These are phyloP conservation scores for Ceriops zippeliana DNA, from an alignment of 345 rosid genomes.

Conservation along the genomic window DNA sequence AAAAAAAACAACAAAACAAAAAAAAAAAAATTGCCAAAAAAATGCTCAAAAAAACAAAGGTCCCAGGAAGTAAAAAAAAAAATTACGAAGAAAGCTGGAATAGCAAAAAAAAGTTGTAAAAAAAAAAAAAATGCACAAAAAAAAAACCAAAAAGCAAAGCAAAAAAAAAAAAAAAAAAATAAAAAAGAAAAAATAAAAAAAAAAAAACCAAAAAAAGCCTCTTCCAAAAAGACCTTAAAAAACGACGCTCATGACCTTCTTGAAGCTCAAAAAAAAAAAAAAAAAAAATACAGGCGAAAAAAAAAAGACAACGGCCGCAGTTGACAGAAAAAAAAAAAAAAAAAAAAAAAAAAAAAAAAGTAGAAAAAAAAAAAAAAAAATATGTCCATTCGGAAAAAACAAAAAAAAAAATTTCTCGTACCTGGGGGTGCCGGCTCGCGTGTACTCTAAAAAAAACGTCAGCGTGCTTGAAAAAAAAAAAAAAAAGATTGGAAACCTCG, in stretches of 20 bases:
- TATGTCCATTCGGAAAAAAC: conserved; percentile 22
- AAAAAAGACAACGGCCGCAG: conserved; percentile 55
- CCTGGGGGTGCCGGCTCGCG: conserved; percentile 21
- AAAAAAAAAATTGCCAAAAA: no score
- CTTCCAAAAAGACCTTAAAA: conserved; percentile 61
- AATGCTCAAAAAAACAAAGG: no score
- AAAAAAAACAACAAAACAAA: no score
- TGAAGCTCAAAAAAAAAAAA: conserved; percentile 40
- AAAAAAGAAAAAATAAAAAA: no score
- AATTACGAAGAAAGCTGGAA: neutral
- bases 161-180: no score
- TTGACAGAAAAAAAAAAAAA: conserved; percentile 46
- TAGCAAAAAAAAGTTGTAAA: fast-evolving
- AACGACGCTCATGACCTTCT: conserved; percentile 41
- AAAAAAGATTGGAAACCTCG: conserved; percentile 31
- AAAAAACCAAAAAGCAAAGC: neutral
- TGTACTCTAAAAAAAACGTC: conserved; percentile 18
- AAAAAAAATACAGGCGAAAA: conserved; percentile 42
- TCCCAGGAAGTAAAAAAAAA: conserved; percentile 28
- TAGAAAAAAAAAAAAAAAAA: no score
- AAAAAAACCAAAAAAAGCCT: conserved; percentile 16
- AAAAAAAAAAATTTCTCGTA: conserved; percentile 22
- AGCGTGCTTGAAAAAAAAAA: conserved; percentile 7
- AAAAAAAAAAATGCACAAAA: neutral
- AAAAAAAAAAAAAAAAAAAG: no score